Percentiles rank a stretch among this genome's conserved stretches.
Conservation (phyloP, 1,139 yeast genomes). For the Tardiomyces digboiensis region DNA sequence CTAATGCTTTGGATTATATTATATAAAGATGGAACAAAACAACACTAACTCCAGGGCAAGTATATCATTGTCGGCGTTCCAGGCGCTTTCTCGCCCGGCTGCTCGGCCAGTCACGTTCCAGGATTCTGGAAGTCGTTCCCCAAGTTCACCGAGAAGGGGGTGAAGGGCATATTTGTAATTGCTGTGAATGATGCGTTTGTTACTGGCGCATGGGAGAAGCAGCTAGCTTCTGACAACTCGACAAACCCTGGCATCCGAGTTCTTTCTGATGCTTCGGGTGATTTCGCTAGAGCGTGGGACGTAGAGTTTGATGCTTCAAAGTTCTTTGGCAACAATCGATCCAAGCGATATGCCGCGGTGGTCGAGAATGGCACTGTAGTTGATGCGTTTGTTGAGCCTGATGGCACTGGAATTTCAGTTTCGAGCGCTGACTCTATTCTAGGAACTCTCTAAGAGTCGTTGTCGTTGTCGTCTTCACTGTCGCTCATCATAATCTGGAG, state of each 20-base stretch:
- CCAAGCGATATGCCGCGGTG: conserved; percentile 66
- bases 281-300: conserved; percentile 55
- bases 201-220: conserved; percentile 66
- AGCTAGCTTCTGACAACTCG: conserved; percentile 21
- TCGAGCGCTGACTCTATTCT: conserved; percentile 42
- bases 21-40: background rate
- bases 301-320: conserved; percentile 61
- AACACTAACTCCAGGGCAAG: conserved; percentile 31
- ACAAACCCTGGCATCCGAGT: conserved; percentile 34
- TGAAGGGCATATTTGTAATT: conserved; percentile 48
- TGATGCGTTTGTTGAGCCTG: conserved; percentile 69
- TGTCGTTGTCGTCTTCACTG: background rate
- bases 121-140: conserved; percentile 50
- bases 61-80: conserved; percentile 73
- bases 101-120: conserved; percentile 71
- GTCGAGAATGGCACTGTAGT: conserved; percentile 66
- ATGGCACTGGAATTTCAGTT: conserved; percentile 57
- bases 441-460: conserved; percentile 11
- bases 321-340: conserved; percentile 65
- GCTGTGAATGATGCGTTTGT: conserved; percentile 86
- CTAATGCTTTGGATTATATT: background rate
- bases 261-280: conserved; percentile 72
- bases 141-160: conserved; percentile 56
- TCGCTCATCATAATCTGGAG: background rate
- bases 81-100: conserved; percentile 87